Base-by-base conservation (phyloP, 2,329 filamentous ascomycete genomes). In the Penicillium thymicola region DNA sequence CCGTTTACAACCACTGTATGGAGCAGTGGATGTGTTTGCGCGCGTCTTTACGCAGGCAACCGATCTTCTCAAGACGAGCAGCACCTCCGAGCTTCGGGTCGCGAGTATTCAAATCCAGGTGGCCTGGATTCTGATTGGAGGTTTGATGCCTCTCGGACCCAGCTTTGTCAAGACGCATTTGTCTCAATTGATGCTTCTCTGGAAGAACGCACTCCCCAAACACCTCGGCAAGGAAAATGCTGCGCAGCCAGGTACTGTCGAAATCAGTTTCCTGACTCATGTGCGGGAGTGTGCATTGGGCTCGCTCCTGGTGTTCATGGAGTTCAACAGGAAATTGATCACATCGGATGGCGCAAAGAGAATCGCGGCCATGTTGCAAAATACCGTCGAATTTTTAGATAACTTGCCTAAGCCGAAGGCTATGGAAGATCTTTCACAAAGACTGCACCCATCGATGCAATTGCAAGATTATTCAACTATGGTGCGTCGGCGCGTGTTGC, bases 121-220 rank as follows among this genome's bases (percentile, higher is more conserved):
- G 2, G 94, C 94, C 5, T 99, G 94, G 93, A 95, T 96, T 46
- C 79, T 99, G 55, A 96, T 99, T 45, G 94, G 95, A 37, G 94
- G 95, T 0, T 78, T 99, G 53, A 97, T 97, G 93, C 92, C 92
- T 0, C 82, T 99, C 0, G 94, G 94, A 0, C 93, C 94, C 4
- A 97, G 96, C 72, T 99, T 99, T 72, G 93, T 97, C 74, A 99
- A 99, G 76, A 97, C 97, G 25, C 94, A 99, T 74, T 82, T 99
- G 8, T 93, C 92, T 2, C 94, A 99, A 70, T 81, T 99, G 23
- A 85, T 99, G 54, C 79, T 99, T 9, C 79, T 99, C 7, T 99
- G 94, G 94, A 96, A 96, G 75, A 99, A 97, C 73, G 93, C 94
- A 0, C 81, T 99, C 11, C 93, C 95, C 0, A 96, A 95, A 68